Base-by-base conservation (phyloP, 345 rosid species). In the Melaleuca alternifolia region DNA sequence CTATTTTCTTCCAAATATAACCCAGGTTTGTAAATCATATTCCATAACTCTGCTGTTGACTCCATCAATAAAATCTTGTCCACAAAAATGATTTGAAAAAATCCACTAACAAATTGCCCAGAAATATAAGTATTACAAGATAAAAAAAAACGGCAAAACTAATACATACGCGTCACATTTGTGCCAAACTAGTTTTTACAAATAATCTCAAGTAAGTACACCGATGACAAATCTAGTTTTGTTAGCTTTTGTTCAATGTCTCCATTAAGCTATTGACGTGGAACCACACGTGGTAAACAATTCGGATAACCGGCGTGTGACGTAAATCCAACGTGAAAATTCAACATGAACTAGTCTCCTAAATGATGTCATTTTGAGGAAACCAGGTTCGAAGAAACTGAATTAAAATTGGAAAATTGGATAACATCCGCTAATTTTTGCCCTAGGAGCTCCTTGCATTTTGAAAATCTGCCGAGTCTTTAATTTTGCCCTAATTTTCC, bases 191-290 rank as follows among this genome's bases (percentile, higher is more conserved):
- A n/a, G 26, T n/a, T 59, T 41, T 59, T 1, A 59, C 12, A n/a
- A 13, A 59, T 7, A 59, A n/a, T n/a, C 3, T 59, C 33, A 59
- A 41, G 11, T n/a, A 2, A 8, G 16, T 59, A n/a, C 7, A 59
- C 33, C 0, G 0, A 0, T 12, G 6, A 52, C 7, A 15, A 6
- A 15, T 52, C 54, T 52, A 5, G 7, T 7, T 7, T 7, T 14
- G 0, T 62, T 7, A 30, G 23, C 9, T 62, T 62, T 7, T 5
- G 20, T 62, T 30, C 21, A 30, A 62, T 30, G 7, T 62, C 44
- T 4, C 44, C 41, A 30, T 62, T 62, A 18, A 30, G 28, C 11
- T 62, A 62, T 41, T 30, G 16, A 30, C 0, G 23, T 30, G 41
- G 0, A 30, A 62, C 5, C 76, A 62, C 76, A 15, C 1, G 0